Evolutionary conservation across 345 rosid species (phyloP).

Genomic region (Populus nigra): DNA sequence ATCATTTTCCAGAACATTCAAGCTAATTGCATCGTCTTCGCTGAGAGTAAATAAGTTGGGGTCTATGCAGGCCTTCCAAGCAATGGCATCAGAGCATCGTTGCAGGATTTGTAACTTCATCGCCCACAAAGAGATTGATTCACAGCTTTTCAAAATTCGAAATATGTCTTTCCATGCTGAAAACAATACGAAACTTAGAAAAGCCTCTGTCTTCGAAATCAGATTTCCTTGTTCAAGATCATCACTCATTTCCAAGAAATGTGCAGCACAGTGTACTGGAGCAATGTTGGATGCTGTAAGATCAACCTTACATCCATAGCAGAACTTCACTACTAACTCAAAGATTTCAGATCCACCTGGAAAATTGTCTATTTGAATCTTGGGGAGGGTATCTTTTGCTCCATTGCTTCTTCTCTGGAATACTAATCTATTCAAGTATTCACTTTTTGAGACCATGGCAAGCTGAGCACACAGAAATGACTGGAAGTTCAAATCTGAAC

Average conservation of each 20-base stretch:
- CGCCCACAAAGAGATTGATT: conserved; percentile 42
- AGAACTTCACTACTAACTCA: conserved; percentile 42
- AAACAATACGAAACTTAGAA: conserved; percentile 33
- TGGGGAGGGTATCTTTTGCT: conserved; percentile 11
- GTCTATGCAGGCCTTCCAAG: conserved; percentile 42
- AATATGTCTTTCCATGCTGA: conserved; percentile 53
- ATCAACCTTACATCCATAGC: conserved; percentile 53
- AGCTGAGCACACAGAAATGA: conserved; percentile 33
- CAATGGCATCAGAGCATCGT: conserved; percentile 51
- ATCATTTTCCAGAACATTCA: conserved; percentile 5
- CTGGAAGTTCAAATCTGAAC: not conserved
- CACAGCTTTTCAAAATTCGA: conserved; percentile 45
- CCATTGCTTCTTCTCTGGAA: conserved; percentile 30
- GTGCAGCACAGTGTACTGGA: conserved; percentile 44
- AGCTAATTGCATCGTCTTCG: conserved; percentile 6
- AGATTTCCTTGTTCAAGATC: conserved; percentile 46
- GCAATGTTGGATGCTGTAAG: conserved; percentile 44
- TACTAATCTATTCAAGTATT: conserved; percentile 43
- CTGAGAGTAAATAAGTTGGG: conserved; percentile 14
- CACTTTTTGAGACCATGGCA: conserved; percentile 56
- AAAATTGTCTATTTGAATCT: conserved; percentile 33
- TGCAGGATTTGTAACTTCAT: conserved; percentile 36
- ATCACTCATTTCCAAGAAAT: conserved; percentile 58
- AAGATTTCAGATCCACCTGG: conserved; percentile 51
- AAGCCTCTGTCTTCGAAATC: conserved; percentile 39